These are phyloP conservation scores for Sequoiadendron giganteum DNA, from an alignment of 75 land plant genomes.

Conservation along the genomic window DNA sequence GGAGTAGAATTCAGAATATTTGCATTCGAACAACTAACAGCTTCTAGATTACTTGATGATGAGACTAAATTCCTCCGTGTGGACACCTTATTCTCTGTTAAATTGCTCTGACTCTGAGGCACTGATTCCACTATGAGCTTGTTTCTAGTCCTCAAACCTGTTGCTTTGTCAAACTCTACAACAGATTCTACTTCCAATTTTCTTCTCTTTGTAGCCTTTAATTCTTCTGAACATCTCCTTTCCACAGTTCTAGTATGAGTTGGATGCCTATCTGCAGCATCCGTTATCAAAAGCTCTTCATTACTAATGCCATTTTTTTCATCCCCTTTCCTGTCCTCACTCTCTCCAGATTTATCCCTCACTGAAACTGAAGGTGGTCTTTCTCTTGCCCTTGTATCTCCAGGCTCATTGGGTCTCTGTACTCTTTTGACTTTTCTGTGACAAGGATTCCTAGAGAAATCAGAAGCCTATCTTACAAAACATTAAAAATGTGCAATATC, in stretches of 20 bases:
- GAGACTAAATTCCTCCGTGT: constrained; percentile 15
- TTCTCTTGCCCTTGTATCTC: neutral
- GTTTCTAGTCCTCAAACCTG: neutral
- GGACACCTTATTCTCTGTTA: neutral
- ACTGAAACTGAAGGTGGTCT: neutral
- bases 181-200: neutral
- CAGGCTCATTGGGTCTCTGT: neutral
- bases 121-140: neutral
- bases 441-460: neutral
- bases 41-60: constrained; percentile 25
- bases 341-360: neutral
- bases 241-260: neutral
- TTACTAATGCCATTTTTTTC: neutral
- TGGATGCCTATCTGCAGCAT: neutral
- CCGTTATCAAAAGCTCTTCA: neutral
- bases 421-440: neutral
- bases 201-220: constrained; percentile 2
- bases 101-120: neutral
- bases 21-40: constrained; percentile 6
- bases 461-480: neutral
- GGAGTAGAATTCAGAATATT: constrained; percentile 8
- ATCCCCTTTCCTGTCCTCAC: neutral
- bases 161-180: neutral
- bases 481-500: neutral
- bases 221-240: constrained; percentile 3